Percentiles rank a stretch among this genome's conserved stretches.
phyloP scores from a whole-genome alignment of 164 flowering plant species.

The Kalanchoe fedtschenkoi region DNA sequence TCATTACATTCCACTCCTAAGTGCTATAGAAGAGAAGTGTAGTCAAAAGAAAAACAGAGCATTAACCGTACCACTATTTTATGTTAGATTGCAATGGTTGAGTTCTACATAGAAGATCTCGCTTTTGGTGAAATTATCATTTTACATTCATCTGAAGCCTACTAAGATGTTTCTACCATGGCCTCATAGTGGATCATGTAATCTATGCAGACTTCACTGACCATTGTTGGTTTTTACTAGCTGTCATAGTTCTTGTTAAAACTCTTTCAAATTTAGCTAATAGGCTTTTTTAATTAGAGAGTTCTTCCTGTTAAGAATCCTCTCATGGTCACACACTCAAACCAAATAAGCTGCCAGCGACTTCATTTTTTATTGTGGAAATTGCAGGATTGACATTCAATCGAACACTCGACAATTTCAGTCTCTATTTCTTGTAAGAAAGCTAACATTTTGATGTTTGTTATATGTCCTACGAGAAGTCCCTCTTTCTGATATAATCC shows the following conservation, averaged over 20 bases:
- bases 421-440: conserved; percentile 66
- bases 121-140: background rate
- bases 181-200: background rate
- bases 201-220: background rate
- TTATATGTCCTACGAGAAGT: background rate
- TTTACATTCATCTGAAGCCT: background rate
- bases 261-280: background rate
- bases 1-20: too few relatives aligned
- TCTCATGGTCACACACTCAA: background rate
- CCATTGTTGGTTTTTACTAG: background rate
- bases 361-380: background rate
- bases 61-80: background rate
- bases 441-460: background rate
- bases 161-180: background rate
- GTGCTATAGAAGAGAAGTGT: background rate
- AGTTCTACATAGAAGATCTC: too few relatives aligned
- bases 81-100: background rate
- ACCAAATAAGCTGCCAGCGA: too few relatives aligned
- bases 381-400: conserved; percentile 87
- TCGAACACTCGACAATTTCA: conserved; percentile 69
- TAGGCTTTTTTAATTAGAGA: too few relatives aligned
- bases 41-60: background rate
- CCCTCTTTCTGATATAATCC: background rate
- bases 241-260: background rate
- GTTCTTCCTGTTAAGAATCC: background rate